phyloP scores from a whole-genome alignment of 2,329 filamentous ascomycete species.

The Diaporthe ilicicola region DNA sequence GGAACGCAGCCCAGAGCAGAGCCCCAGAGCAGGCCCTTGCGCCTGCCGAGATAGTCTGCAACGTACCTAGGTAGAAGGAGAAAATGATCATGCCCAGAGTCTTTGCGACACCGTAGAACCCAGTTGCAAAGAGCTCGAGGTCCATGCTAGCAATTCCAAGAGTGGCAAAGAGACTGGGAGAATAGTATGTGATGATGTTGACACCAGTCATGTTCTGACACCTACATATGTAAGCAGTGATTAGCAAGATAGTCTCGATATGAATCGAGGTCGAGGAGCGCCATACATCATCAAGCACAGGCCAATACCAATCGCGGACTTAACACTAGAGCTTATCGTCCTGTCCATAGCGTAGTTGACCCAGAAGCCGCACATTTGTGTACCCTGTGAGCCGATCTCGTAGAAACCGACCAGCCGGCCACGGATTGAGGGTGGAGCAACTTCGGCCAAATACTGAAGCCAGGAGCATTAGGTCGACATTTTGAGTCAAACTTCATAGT shows the following conservation, averaged over 20 bases:
- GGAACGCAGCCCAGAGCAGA: slow-evolving; percentile 6
- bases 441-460: slow-evolving; percentile 16
- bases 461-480: neutral
- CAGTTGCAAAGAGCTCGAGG: slow-evolving; percentile 15
- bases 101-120: slow-evolving; percentile 14
- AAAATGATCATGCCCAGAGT: slow-evolving; percentile 20
- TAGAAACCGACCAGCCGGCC: slow-evolving; percentile 30
- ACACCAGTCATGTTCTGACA: slow-evolving; percentile 71
- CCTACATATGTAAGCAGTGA: no score
- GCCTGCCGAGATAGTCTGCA: slow-evolving; percentile 4
- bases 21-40: slow-evolving; percentile 11
- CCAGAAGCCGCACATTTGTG: slow-evolving; percentile 61
- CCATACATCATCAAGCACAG: slow-evolving; percentile 54
- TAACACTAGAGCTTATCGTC: slow-evolving; percentile 3
- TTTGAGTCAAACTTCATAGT: no score
- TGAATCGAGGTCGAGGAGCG: no score
- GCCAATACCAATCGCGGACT: slow-evolving; percentile 63
- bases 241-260: slow-evolving; percentile 55
- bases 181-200: slow-evolving; percentile 41
- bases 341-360: slow-evolving; percentile 43
- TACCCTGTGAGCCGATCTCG: slow-evolving; percentile 43
- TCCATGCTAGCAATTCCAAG: slow-evolving; percentile 15
- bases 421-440: slow-evolving; percentile 29
- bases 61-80: slow-evolving; percentile 10
- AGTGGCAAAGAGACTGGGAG: slow-evolving; percentile 63